Percentiles rank a stretch among this genome's conserved stretches.
These are phyloP conservation scores for Candida mattraensis DNA, from an alignment of 805 yeast species.

Conservation along the genomic window DNA sequence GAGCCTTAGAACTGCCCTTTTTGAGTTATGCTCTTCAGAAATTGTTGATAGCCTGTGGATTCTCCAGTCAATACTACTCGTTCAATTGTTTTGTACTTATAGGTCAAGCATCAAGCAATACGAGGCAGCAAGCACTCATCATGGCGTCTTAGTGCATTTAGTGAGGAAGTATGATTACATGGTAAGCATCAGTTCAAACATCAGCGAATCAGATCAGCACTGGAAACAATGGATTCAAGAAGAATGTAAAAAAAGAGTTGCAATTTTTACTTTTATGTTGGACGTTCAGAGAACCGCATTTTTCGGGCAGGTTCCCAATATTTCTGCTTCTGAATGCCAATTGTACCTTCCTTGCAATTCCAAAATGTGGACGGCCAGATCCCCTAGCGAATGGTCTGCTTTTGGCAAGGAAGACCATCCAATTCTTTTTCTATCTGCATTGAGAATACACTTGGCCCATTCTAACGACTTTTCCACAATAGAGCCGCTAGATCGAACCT, in stretches of 20 bases:
- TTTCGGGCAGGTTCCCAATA: conserved; percentile 10
- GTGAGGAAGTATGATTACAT: conserved; percentile 12
- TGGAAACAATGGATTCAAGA: conserved; percentile 13
- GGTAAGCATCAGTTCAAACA: neutral
- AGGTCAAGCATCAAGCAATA: conserved; percentile 12
- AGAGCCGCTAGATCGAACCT: conserved; percentile 8
- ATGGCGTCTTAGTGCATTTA: conserved; percentile 13
- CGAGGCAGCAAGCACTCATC: conserved; percentile 8
- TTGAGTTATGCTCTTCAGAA: conserved; percentile 6
- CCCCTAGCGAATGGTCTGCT: too few relatives aligned
- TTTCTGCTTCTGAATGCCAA: conserved; percentile 16
- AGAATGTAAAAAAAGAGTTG: conserved; percentile 18
- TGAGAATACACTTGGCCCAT: conserved; percentile 10
- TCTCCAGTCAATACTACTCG: conserved; percentile 16
- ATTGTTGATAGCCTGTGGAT: conserved; percentile 10
- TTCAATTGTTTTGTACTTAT: conserved; percentile 12
- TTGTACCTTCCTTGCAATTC: conserved; percentile 12
- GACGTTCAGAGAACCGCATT: conserved; percentile 17
- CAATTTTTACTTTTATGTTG: conserved; percentile 11
- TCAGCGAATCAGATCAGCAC: conserved; percentile 1
- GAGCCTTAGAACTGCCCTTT: conserved; percentile 6
- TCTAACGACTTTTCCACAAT: conserved; percentile 1
- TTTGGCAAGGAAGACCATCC: conserved; percentile 5
- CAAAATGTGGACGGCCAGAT: conserved; percentile 14
- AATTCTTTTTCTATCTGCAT: conserved; percentile 3